Conservation (phyloP, 352 stramenopile genomes). For the Phytophthora cryptogea region DNA sequence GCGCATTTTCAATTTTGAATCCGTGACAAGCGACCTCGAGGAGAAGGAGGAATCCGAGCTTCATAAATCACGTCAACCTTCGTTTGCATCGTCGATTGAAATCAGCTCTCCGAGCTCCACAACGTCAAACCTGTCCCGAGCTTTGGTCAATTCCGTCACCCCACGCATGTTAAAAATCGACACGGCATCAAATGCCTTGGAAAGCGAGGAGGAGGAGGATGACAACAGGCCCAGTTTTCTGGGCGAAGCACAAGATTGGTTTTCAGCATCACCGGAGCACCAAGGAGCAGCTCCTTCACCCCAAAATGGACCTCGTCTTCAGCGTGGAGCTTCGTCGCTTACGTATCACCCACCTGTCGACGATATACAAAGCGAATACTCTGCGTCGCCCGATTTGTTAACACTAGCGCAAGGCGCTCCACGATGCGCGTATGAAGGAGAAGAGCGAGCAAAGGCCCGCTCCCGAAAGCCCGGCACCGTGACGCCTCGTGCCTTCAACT, state of each 20-base stretch:
- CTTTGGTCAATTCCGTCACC: conserved; percentile 6
- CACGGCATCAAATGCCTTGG: conserved; percentile 9
- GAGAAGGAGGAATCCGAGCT: background rate
- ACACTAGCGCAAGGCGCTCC: conserved; percentile 10
- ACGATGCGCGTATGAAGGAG: background rate
- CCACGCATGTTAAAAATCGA: conserved; percentile 40
- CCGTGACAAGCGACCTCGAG: conserved; percentile 19
- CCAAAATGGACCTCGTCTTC: conserved; percentile 7
- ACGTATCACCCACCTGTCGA: conserved; percentile 16
- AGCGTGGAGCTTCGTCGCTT: conserved; percentile 12
- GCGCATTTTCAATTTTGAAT: conserved; percentile 51
- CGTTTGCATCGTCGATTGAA: conserved; percentile 7
- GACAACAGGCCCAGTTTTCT: conserved; percentile 11
- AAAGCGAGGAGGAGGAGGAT: background rate
- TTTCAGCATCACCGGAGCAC: conserved; percentile 22
- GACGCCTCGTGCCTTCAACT: conserved; percentile 47
- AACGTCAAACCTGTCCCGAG: conserved; percentile 3
- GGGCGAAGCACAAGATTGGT: conserved; percentile 23
- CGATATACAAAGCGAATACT: conserved; percentile 16
- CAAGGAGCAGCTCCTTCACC: conserved; percentile 14
- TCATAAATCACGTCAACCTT: background rate
- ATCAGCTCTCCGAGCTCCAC: conserved; percentile 6
- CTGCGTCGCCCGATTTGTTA: conserved; percentile 23
- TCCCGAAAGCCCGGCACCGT: conserved; percentile 11
- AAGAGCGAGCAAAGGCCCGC: background rate